Percentiles rank a stretch among this genome's conserved stretches.
phyloP scores from a whole-genome alignment of 1,139 yeast genomes.

The Candida freyschussii region DNA sequence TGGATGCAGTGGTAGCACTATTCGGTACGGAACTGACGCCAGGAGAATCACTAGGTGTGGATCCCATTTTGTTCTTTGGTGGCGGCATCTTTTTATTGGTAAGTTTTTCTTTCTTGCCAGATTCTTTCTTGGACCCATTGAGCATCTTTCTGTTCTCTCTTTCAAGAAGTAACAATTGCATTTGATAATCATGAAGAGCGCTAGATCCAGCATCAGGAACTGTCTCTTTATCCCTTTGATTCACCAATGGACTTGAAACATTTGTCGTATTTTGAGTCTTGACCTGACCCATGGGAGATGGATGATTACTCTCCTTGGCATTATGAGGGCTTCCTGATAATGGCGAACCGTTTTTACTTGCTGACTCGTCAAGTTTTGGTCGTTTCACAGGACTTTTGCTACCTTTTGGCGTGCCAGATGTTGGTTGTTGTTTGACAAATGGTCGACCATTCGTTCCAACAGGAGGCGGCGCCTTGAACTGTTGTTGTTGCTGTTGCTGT shows the following conservation, averaged over 20 bases:
- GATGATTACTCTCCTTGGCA: slow-evolving; percentile 5
- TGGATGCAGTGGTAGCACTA: slow-evolving; percentile 14
- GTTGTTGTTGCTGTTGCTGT: slow-evolving; percentile 10
- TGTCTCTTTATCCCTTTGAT: slow-evolving; percentile 7
- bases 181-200: slow-evolving; percentile 67
- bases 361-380: slow-evolving; percentile 7
- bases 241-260: slow-evolving; percentile 15
- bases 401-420: slow-evolving; percentile 5
- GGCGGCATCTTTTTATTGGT: slow-evolving; percentile 20
- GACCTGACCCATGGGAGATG: slow-evolving; percentile 10
- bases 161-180: slow-evolving; percentile 67
- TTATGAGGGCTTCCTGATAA: slow-evolving; percentile 15
- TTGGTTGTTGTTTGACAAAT: slow-evolving; percentile 4
- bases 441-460: slow-evolving; percentile 7
- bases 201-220: slow-evolving; percentile 19
- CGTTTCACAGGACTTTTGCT: slow-evolving; percentile 12
- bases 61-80: slow-evolving; percentile 20
- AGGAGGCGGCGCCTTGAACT: slow-evolving; percentile 5
- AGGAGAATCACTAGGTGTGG: slow-evolving; percentile 21
- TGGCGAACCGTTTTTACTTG: slow-evolving; percentile 19
- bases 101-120: slow-evolving; percentile 8
- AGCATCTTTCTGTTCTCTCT: slow-evolving; percentile 61
- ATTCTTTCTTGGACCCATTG: slow-evolving; percentile 41
- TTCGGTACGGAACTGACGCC: slow-evolving; percentile 15
- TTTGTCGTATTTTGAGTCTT: slow-evolving; percentile 3